These are phyloP conservation scores for Immersiella caudata DNA, from an alignment of 495 filamentous ascomycete species.

Conservation along the genomic window DNA sequence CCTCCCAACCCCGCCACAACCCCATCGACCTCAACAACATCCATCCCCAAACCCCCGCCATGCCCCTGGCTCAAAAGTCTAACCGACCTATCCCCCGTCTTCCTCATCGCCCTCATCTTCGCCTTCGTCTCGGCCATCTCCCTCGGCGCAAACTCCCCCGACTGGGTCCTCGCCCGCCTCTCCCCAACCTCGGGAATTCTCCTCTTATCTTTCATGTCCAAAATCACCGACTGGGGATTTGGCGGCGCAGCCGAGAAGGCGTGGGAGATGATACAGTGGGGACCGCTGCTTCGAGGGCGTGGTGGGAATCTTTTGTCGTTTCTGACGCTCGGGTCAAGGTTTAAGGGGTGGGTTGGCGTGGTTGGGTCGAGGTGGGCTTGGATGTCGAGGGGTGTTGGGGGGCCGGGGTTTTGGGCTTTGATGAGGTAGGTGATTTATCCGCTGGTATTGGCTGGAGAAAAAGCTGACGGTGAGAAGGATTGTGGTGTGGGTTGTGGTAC, in stretches of 20 bases:
- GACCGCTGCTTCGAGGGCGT: constrained; percentile 1
- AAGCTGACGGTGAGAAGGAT: neutral
- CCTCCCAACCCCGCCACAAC: too few relatives aligned
- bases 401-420: constrained; percentile 12
- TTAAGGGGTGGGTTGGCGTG: neutral
- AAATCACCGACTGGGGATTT: constrained; percentile 8
- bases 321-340: neutral
- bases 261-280: constrained; percentile 13
- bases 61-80: too few relatives aligned
- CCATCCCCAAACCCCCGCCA: too few relatives aligned
- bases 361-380: neutral
- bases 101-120: neutral
- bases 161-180: constrained; percentile 9
- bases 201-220: constrained; percentile 13
- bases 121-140: constrained; percentile 3
- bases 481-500: neutral
- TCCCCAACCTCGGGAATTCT: constrained; percentile 10
- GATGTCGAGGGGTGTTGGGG: neutral
- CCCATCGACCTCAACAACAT: too few relatives aligned
- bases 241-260: constrained; percentile 6
- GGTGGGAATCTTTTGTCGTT: constrained; percentile 8
- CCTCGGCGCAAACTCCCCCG: neutral
- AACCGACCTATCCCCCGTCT: too few relatives aligned
- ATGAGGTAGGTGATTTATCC: neutral
- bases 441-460: neutral